These are phyloP conservation scores for Xylaria sp. DNA, from an alignment of 2,329 filamentous ascomycete genomes.

Conservation along the genomic window DNA sequence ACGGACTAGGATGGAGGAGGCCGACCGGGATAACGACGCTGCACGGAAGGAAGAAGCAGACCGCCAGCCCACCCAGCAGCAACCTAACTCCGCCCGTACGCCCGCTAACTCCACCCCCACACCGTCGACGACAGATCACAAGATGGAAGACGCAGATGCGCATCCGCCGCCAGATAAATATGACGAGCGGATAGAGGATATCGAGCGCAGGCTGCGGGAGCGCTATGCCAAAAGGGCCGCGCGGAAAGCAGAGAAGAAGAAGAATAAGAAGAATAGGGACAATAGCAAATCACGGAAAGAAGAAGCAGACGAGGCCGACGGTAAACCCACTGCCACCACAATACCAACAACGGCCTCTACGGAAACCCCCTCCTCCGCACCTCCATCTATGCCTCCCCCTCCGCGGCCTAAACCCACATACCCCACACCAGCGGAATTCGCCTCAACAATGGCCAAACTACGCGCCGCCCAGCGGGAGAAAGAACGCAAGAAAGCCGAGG, in stretches of 20 bases:
- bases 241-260: conserved; percentile 57
- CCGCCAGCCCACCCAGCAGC: not conserved
- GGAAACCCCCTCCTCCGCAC: conserved; percentile 8
- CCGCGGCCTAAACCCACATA: conserved; percentile 39
- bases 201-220: conserved; percentile 56
- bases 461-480: conserved; percentile 69
- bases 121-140: conserved; percentile 2
- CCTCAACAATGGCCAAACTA: conserved; percentile 64
- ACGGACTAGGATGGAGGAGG: conserved; percentile 36
- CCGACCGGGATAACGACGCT: conserved; percentile 19
- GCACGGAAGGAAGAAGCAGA: not conserved
- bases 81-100: not conserved
- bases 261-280: conserved; percentile 50
- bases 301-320: conserved; percentile 10
- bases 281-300: conserved; percentile 38
- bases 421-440: conserved; percentile 46
- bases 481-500: conserved; percentile 60
- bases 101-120: not conserved
- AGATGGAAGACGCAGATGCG: conserved; percentile 55
- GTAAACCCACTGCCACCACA: conserved; percentile 13
- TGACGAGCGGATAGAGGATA: conserved; percentile 56
- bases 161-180: conserved; percentile 47
- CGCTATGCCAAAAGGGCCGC: conserved; percentile 53
- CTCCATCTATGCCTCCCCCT: conserved; percentile 7
- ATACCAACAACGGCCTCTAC: conserved; percentile 23